Base-by-base conservation (phyloP, 768 basidiomycete genomes). In the Phylloporus arenicola region DNA sequence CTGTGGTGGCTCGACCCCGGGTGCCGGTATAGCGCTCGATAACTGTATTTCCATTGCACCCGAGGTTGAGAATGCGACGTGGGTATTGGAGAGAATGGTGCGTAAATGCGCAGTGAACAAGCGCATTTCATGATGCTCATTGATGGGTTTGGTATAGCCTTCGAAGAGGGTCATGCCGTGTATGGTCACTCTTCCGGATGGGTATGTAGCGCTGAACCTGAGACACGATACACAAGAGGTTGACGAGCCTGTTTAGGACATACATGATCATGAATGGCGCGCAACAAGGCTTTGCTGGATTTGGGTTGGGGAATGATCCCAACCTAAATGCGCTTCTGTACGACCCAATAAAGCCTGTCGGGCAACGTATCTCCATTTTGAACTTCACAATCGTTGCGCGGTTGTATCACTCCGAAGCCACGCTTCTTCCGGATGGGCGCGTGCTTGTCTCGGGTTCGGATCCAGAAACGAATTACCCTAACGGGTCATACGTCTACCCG, bases 71-170 rank as follows among this genome's bases (percentile, higher is more conserved):
- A 81, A 83, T 45, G 63, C 86, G 1, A 75, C 75, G 1, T 91
- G 88, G 88, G 74, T 73, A 0, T 31, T 90, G 9, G 88, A 91
- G 63, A 79, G 88, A 44, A 90, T 90, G 88, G 88, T 87, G 37
- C 42, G 81, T 66, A 16, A 9, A 29, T 31, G 37, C 30, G 29
- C 7, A 3, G 20, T 30, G 30, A 6, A 3, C 11, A 0, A 43
- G 39, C 31, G 12, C 1, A 2, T 31, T 17, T 16, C 1, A 45
- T 53, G 47, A 57, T 14, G 3, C 16, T 20, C 33, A 43, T 34
- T 12, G 24, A 41, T 1, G 33, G 40, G 35, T 30, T 27, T 30
- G 16, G 22, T 50, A 1, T 50, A 86, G 84, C 84, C 84, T 6
- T 84, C 81, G 0, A 74, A 73, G 53, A 81, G 88, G 50, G 88